These are phyloP conservation scores for Vararia minispora DNA, from an alignment of 768 basidiomycete species.

Conservation along the genomic window DNA sequence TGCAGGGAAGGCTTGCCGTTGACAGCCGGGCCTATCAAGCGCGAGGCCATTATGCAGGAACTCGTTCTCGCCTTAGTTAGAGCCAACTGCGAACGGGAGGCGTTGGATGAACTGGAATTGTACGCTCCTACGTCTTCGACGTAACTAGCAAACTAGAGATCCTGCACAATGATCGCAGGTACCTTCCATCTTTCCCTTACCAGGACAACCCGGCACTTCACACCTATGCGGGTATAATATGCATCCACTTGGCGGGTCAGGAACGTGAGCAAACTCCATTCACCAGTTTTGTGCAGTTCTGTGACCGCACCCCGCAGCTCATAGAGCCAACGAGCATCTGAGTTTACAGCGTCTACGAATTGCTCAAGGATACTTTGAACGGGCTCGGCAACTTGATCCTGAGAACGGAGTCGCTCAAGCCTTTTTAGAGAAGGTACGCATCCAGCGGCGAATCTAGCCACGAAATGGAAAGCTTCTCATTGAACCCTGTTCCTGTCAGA, in stretches of 20 bases:
- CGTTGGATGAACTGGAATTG: conserved; percentile 82
- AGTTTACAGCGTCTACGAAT: conserved; percentile 33
- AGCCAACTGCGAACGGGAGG: conserved; percentile 46
- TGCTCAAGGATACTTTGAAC: conserved; percentile 56
- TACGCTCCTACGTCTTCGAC: conserved; percentile 28
- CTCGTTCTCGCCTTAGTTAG: conserved; percentile 57
- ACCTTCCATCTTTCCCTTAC: conserved; percentile 81
- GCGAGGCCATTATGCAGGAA: conserved; percentile 66
- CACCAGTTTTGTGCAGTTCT: neutral
- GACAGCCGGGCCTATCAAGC: conserved; percentile 30
- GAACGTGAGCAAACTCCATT: conserved; percentile 6
- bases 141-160: too few relatives aligned
- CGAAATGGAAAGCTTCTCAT: too few relatives aligned
- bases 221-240: conserved; percentile 71
- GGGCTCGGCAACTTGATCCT: conserved; percentile 48
- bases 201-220: conserved; percentile 74
- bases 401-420: conserved; percentile 39
- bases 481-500: conserved; percentile 5
- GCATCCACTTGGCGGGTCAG: conserved; percentile 48
- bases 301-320: neutral
- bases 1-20: conserved; percentile 5
- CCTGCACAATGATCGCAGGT: conserved; percentile 46
- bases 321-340: conserved; percentile 1
- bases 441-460: too few relatives aligned
- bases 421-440: conserved; percentile 46